Base-by-base conservation (phyloP, 805 yeast genomes). In the Lipomyces oligophaga region DNA sequence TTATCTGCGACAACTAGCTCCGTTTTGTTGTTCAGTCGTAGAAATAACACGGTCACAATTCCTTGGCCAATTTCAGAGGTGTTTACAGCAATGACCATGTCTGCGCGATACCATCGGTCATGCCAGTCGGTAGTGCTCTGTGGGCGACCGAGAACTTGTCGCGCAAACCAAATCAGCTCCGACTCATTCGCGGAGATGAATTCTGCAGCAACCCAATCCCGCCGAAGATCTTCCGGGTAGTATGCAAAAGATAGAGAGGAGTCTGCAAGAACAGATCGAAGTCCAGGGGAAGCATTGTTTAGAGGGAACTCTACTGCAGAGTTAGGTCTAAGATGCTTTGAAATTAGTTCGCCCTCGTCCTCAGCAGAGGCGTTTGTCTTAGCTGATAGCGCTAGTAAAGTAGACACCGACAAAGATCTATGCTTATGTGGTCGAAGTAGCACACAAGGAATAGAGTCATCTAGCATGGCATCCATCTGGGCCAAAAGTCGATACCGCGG, bases 91-190 rank as follows among this genome's bases (percentile, higher is more conserved):
- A 39, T 33, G 4, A 39, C 43, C 3, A 36, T 30, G 25, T 39
- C 43, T 5, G 32, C 36, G 35, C 43, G 43, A 19, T 19, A 39
- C 22, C 19, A 39, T 7, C 24, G 31, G 21, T 31, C 25, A 16
- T 36, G 36, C 43, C 43, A 39, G 21, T 39, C 43, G 34, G 26
- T 20, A 13, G 15, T 33, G 25, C 19, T 26, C 36, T 31, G 30
- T 6, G 36, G 34, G 19, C 43, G 43, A 20, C 32, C 30, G 19
- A 39, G 43, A 19, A 32, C 13, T 10, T 8, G 3, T 19, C 21
- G 13, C 6, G 43, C 43, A 10, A n/a, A 13, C 11, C 21, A 22
- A 8, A n/a, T 28, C 30, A 39, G 34, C 28, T 39, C 43, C 6
- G 31, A 30, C 26, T 5, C 20, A 8, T 33, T 28, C 7, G 35